These are phyloP conservation scores for Allantophomopsis lycopodina DNA, from an alignment of 2,329 filamentous ascomycete species.

Conservation along the genomic window DNA sequence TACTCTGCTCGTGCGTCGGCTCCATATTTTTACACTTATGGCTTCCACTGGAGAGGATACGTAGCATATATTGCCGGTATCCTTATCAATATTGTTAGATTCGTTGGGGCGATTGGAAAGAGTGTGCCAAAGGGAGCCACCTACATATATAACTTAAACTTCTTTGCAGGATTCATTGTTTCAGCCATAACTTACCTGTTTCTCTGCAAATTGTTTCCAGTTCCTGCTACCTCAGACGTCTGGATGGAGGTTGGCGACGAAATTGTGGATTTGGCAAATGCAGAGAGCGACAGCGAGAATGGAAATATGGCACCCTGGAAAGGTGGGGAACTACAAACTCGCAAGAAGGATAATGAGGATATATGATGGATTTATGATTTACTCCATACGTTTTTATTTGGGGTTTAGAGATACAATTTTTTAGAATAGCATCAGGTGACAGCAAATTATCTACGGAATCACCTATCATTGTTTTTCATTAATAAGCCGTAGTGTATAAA, in stretches of 20 bases:
- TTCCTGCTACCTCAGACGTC: constrained; percentile 58
- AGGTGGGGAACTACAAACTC: no score
- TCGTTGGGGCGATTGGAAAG: constrained; percentile 65
- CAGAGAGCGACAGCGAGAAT: neutral
- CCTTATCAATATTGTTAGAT: constrained; percentile 82
- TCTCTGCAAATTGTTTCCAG: constrained; percentile 54
- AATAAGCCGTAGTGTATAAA: no score
- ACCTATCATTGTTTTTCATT: no score
- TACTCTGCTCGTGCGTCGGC: constrained; percentile 56
- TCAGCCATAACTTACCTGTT: constrained; percentile 52
- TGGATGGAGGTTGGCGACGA: constrained; percentile 69
- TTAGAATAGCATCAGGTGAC: no score
- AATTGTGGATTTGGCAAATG: constrained; percentile 31
- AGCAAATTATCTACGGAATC: no score
- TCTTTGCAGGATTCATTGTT: constrained; percentile 73
- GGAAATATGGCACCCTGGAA: no score
- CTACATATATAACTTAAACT: constrained; percentile 86
- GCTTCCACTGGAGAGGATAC: constrained; percentile 76
- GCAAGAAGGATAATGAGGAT: no score
- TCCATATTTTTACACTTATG: constrained; percentile 62
- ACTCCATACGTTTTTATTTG: no score
- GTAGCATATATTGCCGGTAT: constrained; percentile 73
- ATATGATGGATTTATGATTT: no score
- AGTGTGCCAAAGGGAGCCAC: constrained; percentile 63
- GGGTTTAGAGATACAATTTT: no score